Conservation (phyloP, 257 asterid species). For the Penstemon davidsonii region DNA sequence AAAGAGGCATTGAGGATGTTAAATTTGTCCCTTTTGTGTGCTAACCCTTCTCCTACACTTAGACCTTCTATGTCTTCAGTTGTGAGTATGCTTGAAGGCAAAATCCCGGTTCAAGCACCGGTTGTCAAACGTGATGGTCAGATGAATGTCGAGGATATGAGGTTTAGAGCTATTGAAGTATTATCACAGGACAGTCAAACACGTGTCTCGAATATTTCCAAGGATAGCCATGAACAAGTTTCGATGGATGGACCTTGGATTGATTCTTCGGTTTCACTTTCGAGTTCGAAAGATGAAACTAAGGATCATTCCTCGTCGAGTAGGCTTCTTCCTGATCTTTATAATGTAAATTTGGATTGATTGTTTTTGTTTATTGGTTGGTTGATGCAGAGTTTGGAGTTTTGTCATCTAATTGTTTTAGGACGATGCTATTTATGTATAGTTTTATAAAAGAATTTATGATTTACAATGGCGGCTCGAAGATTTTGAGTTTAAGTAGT, state of each 20-base stretch:
- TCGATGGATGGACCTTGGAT: constrained; percentile 44
- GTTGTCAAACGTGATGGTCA: constrained; percentile 29
- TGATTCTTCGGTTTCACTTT: constrained; percentile 36
- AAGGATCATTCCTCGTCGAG: constrained; percentile 25
- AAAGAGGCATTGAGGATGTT: constrained; percentile 46
- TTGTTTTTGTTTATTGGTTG: background rate
- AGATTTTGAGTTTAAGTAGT: no score
- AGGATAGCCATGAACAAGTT: constrained; percentile 32
- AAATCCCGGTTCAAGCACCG: constrained; percentile 49
- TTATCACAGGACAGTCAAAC: constrained; percentile 44
- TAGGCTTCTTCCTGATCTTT: constrained; percentile 34
- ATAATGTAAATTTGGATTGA: constrained; percentile 24
- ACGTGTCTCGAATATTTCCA: constrained; percentile 32
- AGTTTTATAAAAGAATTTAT: no score
- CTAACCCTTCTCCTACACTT: constrained; percentile 48
- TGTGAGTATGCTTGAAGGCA: constrained; percentile 53
- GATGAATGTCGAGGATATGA: constrained; percentile 21
- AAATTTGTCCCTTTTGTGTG: constrained; percentile 38
- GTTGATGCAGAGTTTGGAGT: background rate
- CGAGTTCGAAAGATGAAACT: constrained; percentile 19
- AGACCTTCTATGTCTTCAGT: constrained; percentile 54
- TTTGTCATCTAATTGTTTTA: background rate
- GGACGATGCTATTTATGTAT: no score
- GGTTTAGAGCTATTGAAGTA: constrained; percentile 46
- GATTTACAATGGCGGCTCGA: no score